Base-by-base conservation (phyloP, 495 filamentous ascomycete genomes). In the Chlorociboria aeruginascens region DNA sequence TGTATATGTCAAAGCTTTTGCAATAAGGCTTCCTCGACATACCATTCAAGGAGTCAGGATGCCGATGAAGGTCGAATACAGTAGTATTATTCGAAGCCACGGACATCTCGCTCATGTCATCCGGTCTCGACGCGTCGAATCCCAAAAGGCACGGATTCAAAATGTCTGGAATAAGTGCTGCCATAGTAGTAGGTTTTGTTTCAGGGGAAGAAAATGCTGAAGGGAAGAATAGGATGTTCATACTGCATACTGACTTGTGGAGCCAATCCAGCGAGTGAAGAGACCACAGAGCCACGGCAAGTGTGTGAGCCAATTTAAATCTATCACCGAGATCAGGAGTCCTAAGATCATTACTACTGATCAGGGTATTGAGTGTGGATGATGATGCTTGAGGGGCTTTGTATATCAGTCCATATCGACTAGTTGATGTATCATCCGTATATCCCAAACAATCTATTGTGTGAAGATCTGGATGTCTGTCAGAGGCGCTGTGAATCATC, bases 1-100 rank as follows among this genome's bases (percentile, higher is more conserved):
- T 77, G 53, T 82, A 82, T 31, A 82, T 77, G 49, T 82, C 78
- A 57, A 40, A 65, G 13, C 51, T 40, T 44, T 64, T 65, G 39
- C 54, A 46, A 45, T 62, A 63, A 8, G 41, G 46, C 38, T 60
- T 50, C 52, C 46, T 45, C 38, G 46, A 49, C 53, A 59, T 20
- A 39, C 50, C 51, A n/a, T 50, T 46, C 17, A 65, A 42, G n/a
- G 54, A 49, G 34, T 51, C 45, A 0, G 63, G 63, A 38, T 66
- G 63, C n/a, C 63, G 55, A 39, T 66, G 62, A 16, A 65, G 40
- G 32, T 65, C 56, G 8, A 17, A 40, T 36, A 50, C 50, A 40
- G 49, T 41, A 17, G 35, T 11, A 16, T 34, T 45, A 32, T 59
- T 62, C 1, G 59, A 53, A 4, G 47, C 64, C 11, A 60, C 55